Evolutionary conservation across 805 yeast species (phyloP).

Genomic region (Allodekkera sacchari): DNA sequence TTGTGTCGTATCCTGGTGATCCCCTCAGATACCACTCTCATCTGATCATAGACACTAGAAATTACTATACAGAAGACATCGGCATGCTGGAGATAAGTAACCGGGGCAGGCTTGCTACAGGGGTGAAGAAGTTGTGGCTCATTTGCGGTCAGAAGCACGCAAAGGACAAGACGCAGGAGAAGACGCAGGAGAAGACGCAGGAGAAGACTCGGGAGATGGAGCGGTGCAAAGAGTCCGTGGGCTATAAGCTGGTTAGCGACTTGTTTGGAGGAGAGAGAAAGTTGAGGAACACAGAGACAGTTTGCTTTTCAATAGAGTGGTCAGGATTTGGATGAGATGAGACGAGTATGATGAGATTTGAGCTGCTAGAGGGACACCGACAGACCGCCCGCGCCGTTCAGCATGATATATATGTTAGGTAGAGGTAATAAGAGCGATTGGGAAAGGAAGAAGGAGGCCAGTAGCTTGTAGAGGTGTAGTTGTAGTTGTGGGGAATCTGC

Average conservation of each 20-base stretch:
- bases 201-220: conserved; percentile 10
- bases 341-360: too few species aligned
- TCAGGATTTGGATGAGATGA: conserved; percentile 92
- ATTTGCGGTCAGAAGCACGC: conserved; percentile 31
- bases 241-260: conserved; percentile 1
- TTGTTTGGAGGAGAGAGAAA: background rate
- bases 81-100: conserved; percentile 54
- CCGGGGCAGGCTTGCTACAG: conserved; percentile 89
- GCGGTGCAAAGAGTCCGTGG: conserved; percentile 7
- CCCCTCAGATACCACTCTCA: conserved; percentile 89
- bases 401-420: too few species aligned
- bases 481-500: too few species aligned
- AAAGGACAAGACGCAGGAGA: background rate
- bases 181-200: background rate
- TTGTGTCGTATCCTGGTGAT: conserved; percentile 90
- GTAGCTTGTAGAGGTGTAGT: too few species aligned
- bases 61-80: conserved; percentile 41
- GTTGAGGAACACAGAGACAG: conserved; percentile 21
- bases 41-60: conserved; percentile 50
- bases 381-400: too few species aligned
- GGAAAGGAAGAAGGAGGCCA: too few species aligned
- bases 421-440: too few species aligned
- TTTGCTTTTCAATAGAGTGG: conserved; percentile 81
- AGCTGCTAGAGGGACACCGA: too few species aligned
- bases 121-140: conserved; percentile 82